Evolutionary conservation across 78 protist species (phyloP).

Genomic region (Pigoraptor vietnamica): DNA sequence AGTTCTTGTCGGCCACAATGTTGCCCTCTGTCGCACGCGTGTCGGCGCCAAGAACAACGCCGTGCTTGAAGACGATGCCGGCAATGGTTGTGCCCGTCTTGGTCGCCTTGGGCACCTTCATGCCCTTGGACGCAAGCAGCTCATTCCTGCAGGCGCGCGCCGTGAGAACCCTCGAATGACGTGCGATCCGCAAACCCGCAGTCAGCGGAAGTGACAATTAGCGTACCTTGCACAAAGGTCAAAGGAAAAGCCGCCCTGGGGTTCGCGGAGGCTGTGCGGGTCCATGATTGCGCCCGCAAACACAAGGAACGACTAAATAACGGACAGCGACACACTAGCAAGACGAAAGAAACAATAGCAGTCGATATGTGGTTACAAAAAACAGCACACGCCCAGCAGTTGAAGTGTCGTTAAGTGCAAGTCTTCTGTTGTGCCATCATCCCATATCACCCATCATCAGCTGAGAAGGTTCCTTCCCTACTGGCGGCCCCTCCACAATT

Average conservation of each 20-base stretch:
- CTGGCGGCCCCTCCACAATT: background rate
- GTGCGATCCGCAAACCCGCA: too few relatives aligned
- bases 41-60: conserved; percentile 98
- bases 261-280: background rate
- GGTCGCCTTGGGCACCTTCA: conserved; percentile 53
- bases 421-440: background rate
- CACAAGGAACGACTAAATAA: too few relatives aligned
- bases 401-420: background rate
- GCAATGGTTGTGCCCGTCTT: conserved; percentile 99
- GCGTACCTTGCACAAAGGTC: background rate
- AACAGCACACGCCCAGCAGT: background rate
- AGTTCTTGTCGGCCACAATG: conserved; percentile 98
- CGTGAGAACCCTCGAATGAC: too few relatives aligned
- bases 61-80: conserved; percentile 90
- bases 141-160: background rate
- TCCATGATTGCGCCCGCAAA: background rate
- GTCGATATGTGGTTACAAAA: background rate
- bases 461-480: background rate
- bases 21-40: conserved; percentile 96
- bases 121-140: background rate
- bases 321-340: too few relatives aligned
- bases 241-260: background rate
- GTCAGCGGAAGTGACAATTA: too few relatives aligned
- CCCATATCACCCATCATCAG: background rate
- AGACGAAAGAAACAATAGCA: background rate